Evolutionary conservation across 2,329 filamentous ascomycete genomes (phyloP), one percentile per base, ranked within the genome.

Genomic region (Aspergillus sp.): DNA sequence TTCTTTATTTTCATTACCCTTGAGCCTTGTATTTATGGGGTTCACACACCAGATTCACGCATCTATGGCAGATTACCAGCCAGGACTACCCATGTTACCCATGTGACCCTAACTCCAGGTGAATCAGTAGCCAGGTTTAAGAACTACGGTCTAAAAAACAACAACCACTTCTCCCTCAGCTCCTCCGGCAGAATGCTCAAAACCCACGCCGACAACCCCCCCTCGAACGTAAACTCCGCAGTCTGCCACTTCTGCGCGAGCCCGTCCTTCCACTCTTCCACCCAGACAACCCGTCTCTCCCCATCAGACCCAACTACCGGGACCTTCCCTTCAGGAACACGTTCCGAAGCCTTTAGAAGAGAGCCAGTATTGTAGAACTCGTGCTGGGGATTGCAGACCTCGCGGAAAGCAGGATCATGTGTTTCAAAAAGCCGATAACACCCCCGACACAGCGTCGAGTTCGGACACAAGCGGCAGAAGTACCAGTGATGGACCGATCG

Each of bases 241-340:
- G 44, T 52, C 18, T 42, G 12, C 57, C 50, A 60, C 39, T 57
- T 60, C 34, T 57, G 45, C 11, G 22, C 36, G 7, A 60, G 57
- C 15, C 26, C 43, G 32, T 60, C 49, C 54, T 60, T 57, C 57
- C 54, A 60, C 24, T 60, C 57, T 17, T 57, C 50, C 3, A 60
- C 42, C 54, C 54, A 60, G 22, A 48, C 26, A 6, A 18, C 18
- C 13, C 22, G 38, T 17, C 26, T 54, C 20, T 54, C 18, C 2
- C 57, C 57, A 38, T 42, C 38, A 13, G 32, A 32, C 13, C 15
- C n/a, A 11, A 32, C n/a, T 8, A 50, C 11, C 9, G 22, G 38
- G 5, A 51, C 48, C 24, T 9, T 56, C 11, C 48, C 24, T 4
- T 20, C 15, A 12, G n/a, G 18, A 34, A 47, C 32, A 20, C 15